phyloP scores from a whole-genome alignment of 2,329 filamentous ascomycete genomes.

The Diaporthe aspalathi region DNA sequence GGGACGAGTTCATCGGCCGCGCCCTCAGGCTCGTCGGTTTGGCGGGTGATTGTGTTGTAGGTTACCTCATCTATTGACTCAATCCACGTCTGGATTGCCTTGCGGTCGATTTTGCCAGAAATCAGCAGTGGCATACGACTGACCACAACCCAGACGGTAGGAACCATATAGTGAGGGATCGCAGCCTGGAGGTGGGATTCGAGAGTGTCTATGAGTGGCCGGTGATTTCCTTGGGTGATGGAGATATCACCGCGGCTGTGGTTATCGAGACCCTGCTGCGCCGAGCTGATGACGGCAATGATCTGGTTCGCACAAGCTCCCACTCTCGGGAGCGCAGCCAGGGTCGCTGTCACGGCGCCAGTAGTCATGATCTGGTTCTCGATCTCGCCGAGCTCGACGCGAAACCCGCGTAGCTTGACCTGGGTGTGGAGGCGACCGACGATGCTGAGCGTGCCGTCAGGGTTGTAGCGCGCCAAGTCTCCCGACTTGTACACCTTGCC shows the following conservation, averaged over 20 bases:
- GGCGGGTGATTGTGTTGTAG: no score
- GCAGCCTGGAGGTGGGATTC: background rate
- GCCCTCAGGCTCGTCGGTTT: no score
- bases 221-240: background rate
- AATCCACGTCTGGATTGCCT: no score
- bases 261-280: background rate
- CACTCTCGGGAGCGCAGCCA: background rate
- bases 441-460: background rate
- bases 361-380: constrained; percentile 1
- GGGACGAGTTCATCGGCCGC: no score
- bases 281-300: background rate
- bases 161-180: constrained; percentile 6
- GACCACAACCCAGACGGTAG: constrained; percentile 4
- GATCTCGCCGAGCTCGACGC: constrained; percentile 14
- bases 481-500: background rate
- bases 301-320: background rate
- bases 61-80: no score
- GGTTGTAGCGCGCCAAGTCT: background rate
- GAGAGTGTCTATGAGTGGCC: background rate
- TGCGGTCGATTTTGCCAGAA: constrained; percentile 10
- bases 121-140: background rate
- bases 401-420: constrained; percentile 18
- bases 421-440: constrained; percentile 6
- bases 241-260: background rate
- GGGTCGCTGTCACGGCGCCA: background rate